Percentiles rank a stretch among this genome's conserved stretches.
These are phyloP conservation scores for Rubia yunnanensis DNA, from an alignment of 257 asterid species.

Conservation along the genomic window DNA sequence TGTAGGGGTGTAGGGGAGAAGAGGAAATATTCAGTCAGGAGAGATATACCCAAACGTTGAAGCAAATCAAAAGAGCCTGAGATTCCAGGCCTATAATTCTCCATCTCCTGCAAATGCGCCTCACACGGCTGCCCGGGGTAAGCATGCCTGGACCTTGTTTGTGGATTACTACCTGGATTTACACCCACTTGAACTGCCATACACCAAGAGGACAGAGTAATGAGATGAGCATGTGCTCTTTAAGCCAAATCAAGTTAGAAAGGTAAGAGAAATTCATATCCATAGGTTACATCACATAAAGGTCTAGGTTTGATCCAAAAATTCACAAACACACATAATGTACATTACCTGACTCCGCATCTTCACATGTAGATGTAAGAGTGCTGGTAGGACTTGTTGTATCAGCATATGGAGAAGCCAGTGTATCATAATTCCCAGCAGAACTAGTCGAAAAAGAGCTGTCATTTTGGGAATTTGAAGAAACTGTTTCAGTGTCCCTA, in stretches of 20 bases:
- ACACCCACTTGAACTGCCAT: conserved; percentile 17
- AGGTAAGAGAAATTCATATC: neutral
- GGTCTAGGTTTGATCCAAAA: neutral
- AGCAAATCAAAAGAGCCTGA: conserved; percentile 43
- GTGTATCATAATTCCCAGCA: conserved; percentile 27
- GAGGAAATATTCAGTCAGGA: conserved; percentile 14
- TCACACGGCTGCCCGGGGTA: conserved; percentile 46
- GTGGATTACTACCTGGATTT: conserved; percentile 58
- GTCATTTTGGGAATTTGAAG: conserved; percentile 50
- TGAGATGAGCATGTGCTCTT: neutral
- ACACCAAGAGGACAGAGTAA: conserved; percentile 14
- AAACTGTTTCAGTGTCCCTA: conserved; percentile 39
- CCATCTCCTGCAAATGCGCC: conserved; percentile 25
- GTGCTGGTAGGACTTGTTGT: conserved; percentile 82
- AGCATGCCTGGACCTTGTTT: conserved; percentile 46
- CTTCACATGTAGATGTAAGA: conserved; percentile 72
- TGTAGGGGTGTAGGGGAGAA: no score
- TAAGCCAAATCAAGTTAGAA: neutral
- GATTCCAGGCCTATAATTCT: conserved; percentile 28
- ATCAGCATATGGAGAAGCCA: conserved; percentile 30
- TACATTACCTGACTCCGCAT: conserved; percentile 67
- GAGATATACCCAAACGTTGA: conserved; percentile 45
- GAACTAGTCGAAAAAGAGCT: conserved; percentile 57
- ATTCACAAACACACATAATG: conserved; percentile 6
- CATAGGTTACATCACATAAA: neutral